phyloP scores from a whole-genome alignment of 129 eudicot species.

The Flaveria bidentis region DNA sequence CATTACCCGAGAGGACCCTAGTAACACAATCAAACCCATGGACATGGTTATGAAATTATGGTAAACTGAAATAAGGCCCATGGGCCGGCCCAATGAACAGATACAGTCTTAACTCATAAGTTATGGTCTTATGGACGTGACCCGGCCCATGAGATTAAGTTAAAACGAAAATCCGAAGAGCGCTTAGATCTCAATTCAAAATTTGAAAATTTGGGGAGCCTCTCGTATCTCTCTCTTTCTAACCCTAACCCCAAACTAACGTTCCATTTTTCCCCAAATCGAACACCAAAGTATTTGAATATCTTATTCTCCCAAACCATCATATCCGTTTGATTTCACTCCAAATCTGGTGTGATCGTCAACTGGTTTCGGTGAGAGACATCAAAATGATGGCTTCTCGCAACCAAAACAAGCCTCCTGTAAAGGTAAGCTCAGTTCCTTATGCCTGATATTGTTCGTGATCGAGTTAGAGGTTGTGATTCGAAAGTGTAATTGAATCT shows the following conservation, averaged over 20 bases:
- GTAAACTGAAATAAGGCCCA: neutral
- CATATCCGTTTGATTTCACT: slow-evolving; percentile 3
- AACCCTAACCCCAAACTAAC: slow-evolving; percentile 35
- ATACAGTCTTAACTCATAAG: too few relatives aligned
- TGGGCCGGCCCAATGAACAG: neutral
- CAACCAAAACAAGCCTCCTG: slow-evolving; percentile 58
- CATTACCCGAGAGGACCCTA: neutral
- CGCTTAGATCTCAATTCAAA: slow-evolving; percentile 36
- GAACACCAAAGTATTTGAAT: slow-evolving; percentile 8
- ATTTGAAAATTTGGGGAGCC: slow-evolving; percentile 35
- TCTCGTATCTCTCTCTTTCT: slow-evolving; percentile 19
- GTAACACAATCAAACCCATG: neutral
- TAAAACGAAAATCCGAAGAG: slow-evolving; percentile 24
- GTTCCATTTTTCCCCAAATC: slow-evolving; percentile 32
- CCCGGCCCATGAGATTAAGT: slow-evolving; percentile 22
- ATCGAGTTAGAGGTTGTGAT: neutral
- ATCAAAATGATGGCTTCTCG: slow-evolving; percentile 47
- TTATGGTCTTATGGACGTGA: neutral
- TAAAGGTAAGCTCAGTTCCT: slow-evolving; percentile 33
- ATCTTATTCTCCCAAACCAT: slow-evolving; percentile 4
- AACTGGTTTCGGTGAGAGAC: neutral
- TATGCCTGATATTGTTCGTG: neutral
- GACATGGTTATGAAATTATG: too few relatives aligned
- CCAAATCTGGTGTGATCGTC: slow-evolving; percentile 22
- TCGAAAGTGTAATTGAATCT: neutral